Conservation (phyloP, 1,139 yeast genomes). For the Taphrina communis region DNA sequence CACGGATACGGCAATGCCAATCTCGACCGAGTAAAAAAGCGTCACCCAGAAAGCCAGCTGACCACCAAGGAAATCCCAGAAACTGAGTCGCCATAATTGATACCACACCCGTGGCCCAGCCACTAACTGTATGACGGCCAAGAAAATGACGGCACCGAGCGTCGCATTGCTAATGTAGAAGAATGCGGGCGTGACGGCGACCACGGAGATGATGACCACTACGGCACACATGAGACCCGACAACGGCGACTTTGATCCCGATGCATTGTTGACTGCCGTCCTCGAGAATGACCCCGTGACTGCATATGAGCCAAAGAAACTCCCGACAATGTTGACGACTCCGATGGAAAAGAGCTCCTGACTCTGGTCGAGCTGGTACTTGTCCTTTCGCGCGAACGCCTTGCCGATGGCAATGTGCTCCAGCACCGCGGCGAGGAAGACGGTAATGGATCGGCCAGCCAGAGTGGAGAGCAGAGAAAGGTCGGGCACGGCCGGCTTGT, state of each 20-base stretch:
- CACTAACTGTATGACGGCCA: conserved; percentile 82
- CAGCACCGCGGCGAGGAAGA: conserved; percentile 61
- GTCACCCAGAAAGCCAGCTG: conserved; percentile 76
- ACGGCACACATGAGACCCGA: conserved; percentile 91
- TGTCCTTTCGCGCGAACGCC: conserved; percentile 89
- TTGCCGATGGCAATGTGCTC: conserved; percentile 94
- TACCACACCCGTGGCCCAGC: conserved; percentile 74
- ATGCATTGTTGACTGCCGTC: conserved; percentile 89
- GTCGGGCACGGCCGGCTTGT: conserved; percentile 79
- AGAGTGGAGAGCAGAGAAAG: conserved; percentile 66
- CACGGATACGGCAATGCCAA: conserved; percentile 87
- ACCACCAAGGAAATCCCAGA: conserved; percentile 74
- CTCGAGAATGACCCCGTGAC: conserved; percentile 95
- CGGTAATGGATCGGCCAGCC: conserved; percentile 81
- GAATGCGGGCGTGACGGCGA: conserved; percentile 80
- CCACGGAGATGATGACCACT: conserved; percentile 83
- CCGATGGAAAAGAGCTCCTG: conserved; percentile 96
- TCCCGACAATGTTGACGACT: conserved; percentile 84
- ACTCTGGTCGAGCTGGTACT: conserved; percentile 78
- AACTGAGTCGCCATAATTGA: conserved; percentile 75
- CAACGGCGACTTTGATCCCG: conserved; percentile 92
- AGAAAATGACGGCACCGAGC: conserved; percentile 61
- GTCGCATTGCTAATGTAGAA: conserved; percentile 92
- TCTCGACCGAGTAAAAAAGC: conserved; percentile 79
- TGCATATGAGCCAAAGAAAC: conserved; percentile 91